phyloP scores from a whole-genome alignment of 2,329 filamentous ascomycete genomes.

The Exophiala oligosperma region DNA sequence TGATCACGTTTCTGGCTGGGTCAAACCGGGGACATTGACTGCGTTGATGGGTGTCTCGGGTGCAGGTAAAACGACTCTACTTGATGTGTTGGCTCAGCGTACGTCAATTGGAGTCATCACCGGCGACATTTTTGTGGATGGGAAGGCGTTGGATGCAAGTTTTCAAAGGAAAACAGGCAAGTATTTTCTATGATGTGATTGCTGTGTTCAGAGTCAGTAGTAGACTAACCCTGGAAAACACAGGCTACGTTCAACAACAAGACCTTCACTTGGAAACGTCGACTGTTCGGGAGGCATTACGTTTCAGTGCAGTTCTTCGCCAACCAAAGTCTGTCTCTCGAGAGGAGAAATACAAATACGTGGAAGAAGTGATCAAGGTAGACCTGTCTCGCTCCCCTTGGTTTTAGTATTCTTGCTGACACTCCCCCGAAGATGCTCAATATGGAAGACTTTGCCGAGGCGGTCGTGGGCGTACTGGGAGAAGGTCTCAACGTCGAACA shows the following conservation, averaged over 20 bases:
- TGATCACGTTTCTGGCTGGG: slow-evolving; percentile 55
- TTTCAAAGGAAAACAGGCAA: slow-evolving; percentile 71
- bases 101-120: slow-evolving; percentile 60
- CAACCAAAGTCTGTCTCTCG: slow-evolving; percentile 70
- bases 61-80: slow-evolving; percentile 76
- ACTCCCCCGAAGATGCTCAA: slow-evolving; percentile 61
- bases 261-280: slow-evolving; percentile 65
- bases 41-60: slow-evolving; percentile 63
- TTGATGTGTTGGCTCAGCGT: slow-evolving; percentile 59
- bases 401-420: slow-evolving; percentile 36
- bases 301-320: slow-evolving; percentile 81
- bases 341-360: slow-evolving; percentile 77
- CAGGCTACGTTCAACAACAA: slow-evolving; percentile 71
- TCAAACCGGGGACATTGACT: slow-evolving; percentile 56
- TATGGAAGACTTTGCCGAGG: slow-evolving; percentile 86
- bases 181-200: background rate
- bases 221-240: slow-evolving; percentile 14
- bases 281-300: slow-evolving; percentile 70
- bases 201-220: background rate
- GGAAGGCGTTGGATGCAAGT: slow-evolving; percentile 45
- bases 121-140: slow-evolving; percentile 66
- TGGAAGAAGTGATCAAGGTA: slow-evolving; percentile 82
- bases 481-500: slow-evolving; percentile 67
- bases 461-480: slow-evolving; percentile 81
- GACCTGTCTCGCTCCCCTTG: slow-evolving; percentile 53